Evolutionary conservation across 2,329 filamentous ascomycete genomes (phyloP), one percentile per base, ranked within the genome.

Genomic region (Calonectria naviculata): DNA sequence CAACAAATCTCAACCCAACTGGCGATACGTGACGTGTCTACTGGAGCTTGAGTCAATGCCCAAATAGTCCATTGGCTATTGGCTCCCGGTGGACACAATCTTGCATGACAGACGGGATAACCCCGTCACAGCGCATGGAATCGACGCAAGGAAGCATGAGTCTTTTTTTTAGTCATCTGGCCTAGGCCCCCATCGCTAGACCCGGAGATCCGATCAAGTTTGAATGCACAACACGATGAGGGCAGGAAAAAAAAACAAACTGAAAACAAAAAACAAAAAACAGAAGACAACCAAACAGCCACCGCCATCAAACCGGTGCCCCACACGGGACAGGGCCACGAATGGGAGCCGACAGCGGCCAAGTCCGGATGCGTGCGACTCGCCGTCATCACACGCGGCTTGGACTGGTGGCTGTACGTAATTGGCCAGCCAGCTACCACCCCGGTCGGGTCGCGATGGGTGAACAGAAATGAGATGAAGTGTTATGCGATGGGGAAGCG

Each of bases 401-500:
- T 61, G 36, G 3, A 58, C 64, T 46, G 52, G 49, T 66, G 49
- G 64, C 49, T 44, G 64, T 31, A 47, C 49, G 38, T 58, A 44
- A 66, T 66, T 66, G 64, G 64, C 28, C 49, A 17, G 15, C 28
- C 13, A 13, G 38, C n/a, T 8, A 12, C 19, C 17, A 12, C 36
- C 63, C 63, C 46, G n/a, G 60, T 52, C 46, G 44, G 28, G 17
- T 52, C 31, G 46, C n/a, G 47, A 24, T 42, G 24, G n/a, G 24
- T n/a, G 60, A 46, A 54, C 29, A 58, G 56, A 61, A 66, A 66
- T 66, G 64, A 66, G 64, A 66, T 66, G 64, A 66, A 66, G 64
- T 46, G 64, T 66, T 58, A 66, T 66, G 64, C 64, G 64, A 65
- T n/a, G 49, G 34, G 8, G 56, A 61, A 61, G 36, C 56, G 38